Conservation (phyloP, 2,329 filamentous ascomycete species). For the Teratosphaeria epicoccoides region DNA sequence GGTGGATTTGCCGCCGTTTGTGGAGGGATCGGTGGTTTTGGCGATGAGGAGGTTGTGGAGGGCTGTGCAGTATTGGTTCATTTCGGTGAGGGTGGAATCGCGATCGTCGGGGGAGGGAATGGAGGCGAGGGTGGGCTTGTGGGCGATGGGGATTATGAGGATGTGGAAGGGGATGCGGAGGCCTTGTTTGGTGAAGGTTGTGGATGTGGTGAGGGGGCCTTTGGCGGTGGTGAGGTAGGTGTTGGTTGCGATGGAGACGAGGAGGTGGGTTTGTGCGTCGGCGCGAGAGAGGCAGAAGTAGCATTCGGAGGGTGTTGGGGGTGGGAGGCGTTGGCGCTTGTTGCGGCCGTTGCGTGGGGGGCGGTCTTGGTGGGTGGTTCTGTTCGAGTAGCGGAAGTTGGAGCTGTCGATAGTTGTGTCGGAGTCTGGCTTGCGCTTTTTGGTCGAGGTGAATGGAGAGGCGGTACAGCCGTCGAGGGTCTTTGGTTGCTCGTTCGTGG, state of each 20-base stretch:
- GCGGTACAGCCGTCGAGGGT: conserved; percentile 58
- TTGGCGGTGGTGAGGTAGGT: conserved; percentile 86
- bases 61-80: conserved; percentile 66
- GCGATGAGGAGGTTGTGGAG: conserved; percentile 64
- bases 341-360: conserved; percentile 25
- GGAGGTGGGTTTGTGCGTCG: conserved; percentile 73
- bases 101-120: conserved; percentile 49
- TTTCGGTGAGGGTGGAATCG: conserved; percentile 59
- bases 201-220: conserved; percentile 65
- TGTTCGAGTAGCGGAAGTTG: conserved; percentile 42
- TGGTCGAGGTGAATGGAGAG: conserved; percentile 55
- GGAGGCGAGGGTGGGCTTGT: conserved; percentile 61
- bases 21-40: conserved; percentile 26
- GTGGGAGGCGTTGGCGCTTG: conserved; percentile 29
- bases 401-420: conserved; percentile 20
- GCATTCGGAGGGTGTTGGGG: conserved; percentile 57
- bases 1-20: conserved; percentile 37
- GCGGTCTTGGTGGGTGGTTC: conserved; percentile 32
- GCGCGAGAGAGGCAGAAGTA: conserved; percentile 94
- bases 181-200: conserved; percentile 59
- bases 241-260: conserved; percentile 79
- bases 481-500: conserved; percentile 48
- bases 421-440: conserved; percentile 41
- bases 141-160: conserved; percentile 79
- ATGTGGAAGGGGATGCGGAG: conserved; percentile 84